Percentiles rank a stretch among this genome's conserved stretches.
phyloP scores from a whole-genome alignment of 176 grass and related monocot species.

The Ananas comosus region DNA sequence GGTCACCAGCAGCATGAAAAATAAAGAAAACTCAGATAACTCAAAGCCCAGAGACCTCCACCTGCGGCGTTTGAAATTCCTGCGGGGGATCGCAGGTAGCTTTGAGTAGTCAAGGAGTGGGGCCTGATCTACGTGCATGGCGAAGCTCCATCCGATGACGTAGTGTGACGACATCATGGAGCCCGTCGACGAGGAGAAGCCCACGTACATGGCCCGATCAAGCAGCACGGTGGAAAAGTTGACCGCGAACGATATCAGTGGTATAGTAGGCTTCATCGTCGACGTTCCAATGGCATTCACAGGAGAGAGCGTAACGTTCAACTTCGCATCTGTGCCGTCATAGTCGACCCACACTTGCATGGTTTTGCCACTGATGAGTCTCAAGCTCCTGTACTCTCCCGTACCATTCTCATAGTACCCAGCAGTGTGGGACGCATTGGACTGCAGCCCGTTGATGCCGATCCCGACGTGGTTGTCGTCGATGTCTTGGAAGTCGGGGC shows the following conservation, averaged over 20 bases:
- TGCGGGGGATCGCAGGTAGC: conserved; percentile 16
- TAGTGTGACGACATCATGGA: conserved; percentile 2
- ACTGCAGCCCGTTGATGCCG: conserved; percentile 6
- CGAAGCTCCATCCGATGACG: conserved; percentile 34
- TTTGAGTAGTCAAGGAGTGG: background rate
- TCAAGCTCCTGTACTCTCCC: conserved; percentile 5
- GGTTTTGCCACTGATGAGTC: background rate
- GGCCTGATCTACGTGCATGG: background rate
- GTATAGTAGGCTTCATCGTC: background rate
- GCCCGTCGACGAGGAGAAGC: conserved; percentile 10
- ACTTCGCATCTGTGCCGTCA: background rate
- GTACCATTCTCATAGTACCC: conserved; percentile 21
- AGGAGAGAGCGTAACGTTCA: conserved; percentile 33
- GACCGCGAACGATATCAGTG: conserved; percentile 8
- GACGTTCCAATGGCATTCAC: background rate
- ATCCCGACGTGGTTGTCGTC: conserved; percentile 31
- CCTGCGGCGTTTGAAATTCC: background rate
- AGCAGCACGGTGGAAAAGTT: too few relatives aligned
- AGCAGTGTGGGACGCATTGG: background rate
- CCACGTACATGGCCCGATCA: background rate
- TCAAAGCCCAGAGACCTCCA: background rate
- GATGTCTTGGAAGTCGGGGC: conserved; percentile 25
- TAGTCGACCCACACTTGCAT: conserved; percentile 31
- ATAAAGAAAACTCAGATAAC: background rate
- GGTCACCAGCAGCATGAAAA: background rate